Evolutionary conservation across 2,329 filamentous ascomycete genomes (phyloP).

Genomic region (Geosmithia flava): DNA sequence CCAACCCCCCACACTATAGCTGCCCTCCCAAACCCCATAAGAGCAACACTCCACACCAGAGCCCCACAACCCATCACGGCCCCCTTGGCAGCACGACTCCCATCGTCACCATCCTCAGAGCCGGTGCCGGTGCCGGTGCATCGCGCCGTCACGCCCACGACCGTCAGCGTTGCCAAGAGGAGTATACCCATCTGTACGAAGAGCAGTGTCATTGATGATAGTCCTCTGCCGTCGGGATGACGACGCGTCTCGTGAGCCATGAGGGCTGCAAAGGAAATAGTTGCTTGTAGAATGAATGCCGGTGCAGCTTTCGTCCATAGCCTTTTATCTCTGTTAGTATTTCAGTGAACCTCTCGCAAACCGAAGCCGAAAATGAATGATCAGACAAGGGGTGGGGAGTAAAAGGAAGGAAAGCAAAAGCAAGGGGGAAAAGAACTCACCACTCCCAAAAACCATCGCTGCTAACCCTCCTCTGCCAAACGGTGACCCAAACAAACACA

Average conservation of each 20-base stretch:
- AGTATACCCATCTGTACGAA: constrained; percentile 14
- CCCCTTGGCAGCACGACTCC: constrained; percentile 10
- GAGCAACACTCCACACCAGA: constrained; percentile 13
- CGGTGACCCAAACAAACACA: constrained; percentile 12
- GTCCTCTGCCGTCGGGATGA: constrained; percentile 2
- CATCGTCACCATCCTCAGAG: constrained; percentile 6
- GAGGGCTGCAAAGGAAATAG: constrained; percentile 11
- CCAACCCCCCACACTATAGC: constrained; percentile 1
- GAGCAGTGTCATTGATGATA: constrained; percentile 13
- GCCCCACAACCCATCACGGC: constrained; percentile 13
- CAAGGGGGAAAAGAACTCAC: constrained; percentile 3
- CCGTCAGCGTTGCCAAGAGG: constrained; percentile 7
- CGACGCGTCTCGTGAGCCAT: constrained; percentile 12
- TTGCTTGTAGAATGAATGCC: constrained; percentile 6
- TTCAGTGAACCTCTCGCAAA: too few relatives aligned
- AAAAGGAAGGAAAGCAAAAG: neutral
- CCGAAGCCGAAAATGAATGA: too few relatives aligned
- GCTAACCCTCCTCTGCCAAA: constrained; percentile 10
- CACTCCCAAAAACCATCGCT: constrained; percentile 11
- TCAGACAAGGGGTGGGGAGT: too few relatives aligned
- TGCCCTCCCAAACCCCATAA: constrained; percentile 15
- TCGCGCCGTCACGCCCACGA: constrained; percentile 9
- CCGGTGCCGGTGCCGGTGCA: constrained; percentile 1
- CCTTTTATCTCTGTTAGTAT: constrained; percentile 6
- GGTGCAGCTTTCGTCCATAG: constrained; percentile 13